Percentiles rank a stretch among this genome's conserved stretches.
These are phyloP conservation scores for Lycium ferocissimum DNA, from an alignment of 257 asterid species.

Conservation along the genomic window DNA sequence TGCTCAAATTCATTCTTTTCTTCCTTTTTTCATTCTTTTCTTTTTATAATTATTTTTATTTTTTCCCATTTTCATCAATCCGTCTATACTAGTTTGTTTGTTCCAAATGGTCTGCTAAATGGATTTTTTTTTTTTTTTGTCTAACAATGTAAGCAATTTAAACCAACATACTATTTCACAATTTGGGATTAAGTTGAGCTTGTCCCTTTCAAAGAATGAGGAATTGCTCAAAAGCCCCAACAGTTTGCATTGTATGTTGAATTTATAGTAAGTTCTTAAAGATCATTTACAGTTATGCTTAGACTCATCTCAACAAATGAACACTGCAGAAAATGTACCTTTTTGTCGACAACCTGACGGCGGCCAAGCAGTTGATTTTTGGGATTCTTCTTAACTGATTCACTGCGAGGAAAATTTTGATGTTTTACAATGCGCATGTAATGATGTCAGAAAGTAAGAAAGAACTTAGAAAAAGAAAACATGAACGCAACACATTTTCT, in stretches of 20 bases:
- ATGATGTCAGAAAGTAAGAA: neutral
- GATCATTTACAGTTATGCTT: neutral
- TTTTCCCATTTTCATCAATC: neutral
- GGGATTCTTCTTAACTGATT: slow-evolving; percentile 53
- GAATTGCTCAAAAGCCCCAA: neutral
- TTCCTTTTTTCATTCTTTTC: neutral
- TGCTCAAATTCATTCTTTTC: neutral
- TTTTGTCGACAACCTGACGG: slow-evolving; percentile 63
- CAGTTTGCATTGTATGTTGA: neutral
- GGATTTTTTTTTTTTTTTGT: too few species aligned
- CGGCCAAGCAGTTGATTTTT: slow-evolving; percentile 70
- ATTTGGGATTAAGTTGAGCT: neutral
- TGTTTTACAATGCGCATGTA: neutral
- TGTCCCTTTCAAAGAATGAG: too few species aligned
- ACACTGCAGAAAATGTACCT: slow-evolving; percentile 46
- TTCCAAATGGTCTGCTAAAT: neutral
- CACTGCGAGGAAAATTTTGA: slow-evolving; percentile 38
- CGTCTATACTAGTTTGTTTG: neutral
- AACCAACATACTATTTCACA: neutral
- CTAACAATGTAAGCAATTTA: too few species aligned
- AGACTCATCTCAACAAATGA: neutral
- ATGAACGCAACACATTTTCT: neutral
- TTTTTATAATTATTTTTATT: neutral
- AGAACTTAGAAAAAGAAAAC: neutral
- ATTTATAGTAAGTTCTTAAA: neutral